A percentile compares a stretch with the other conserved stretches of the same genome.
phyloP scores from a whole-genome alignment of 805 yeast genomes.

The Candida verbasci region DNA sequence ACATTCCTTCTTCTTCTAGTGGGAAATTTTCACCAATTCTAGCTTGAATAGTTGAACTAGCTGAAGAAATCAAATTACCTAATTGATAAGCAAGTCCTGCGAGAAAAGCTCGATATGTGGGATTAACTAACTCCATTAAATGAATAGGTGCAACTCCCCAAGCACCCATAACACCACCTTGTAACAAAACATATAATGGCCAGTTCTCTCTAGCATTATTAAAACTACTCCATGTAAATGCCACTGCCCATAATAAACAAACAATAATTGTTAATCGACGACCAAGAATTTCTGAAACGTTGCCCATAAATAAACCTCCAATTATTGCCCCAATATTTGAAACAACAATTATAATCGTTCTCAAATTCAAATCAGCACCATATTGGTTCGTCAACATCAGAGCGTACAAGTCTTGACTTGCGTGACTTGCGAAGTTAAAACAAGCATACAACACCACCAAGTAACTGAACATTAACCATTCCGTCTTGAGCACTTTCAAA shows the following conservation, averaged over 20 bases:
- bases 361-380: slow-evolving; percentile 25
- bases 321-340: slow-evolving; percentile 39
- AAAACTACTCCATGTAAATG: slow-evolving; percentile 40
- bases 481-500: slow-evolving; percentile 24
- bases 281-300: slow-evolving; percentile 32
- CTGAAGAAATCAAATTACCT: slow-evolving; percentile 65
- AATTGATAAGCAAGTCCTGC: slow-evolving; percentile 63
- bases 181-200: slow-evolving; percentile 47
- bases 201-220: slow-evolving; percentile 16
- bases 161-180: slow-evolving; percentile 63
- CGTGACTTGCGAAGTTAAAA: slow-evolving; percentile 40
- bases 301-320: slow-evolving; percentile 45
- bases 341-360: slow-evolving; percentile 38
- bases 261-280: slow-evolving; percentile 30
- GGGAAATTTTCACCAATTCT: slow-evolving; percentile 54
- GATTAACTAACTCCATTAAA: slow-evolving; percentile 57
- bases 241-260: slow-evolving; percentile 32
- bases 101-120: slow-evolving; percentile 58
- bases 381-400: slow-evolving; percentile 33
- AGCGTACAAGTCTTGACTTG: slow-evolving; percentile 40
- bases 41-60: slow-evolving; percentile 63
- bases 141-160: slow-evolving; percentile 68
- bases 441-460: slow-evolving; percentile 46
- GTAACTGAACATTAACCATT: slow-evolving; percentile 61
- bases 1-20: slow-evolving; percentile 20